Evolutionary conservation across 306 rosid genomes (phyloP), one percentile per base, ranked within the genome.

Genomic region (Quercus variabilis): DNA sequence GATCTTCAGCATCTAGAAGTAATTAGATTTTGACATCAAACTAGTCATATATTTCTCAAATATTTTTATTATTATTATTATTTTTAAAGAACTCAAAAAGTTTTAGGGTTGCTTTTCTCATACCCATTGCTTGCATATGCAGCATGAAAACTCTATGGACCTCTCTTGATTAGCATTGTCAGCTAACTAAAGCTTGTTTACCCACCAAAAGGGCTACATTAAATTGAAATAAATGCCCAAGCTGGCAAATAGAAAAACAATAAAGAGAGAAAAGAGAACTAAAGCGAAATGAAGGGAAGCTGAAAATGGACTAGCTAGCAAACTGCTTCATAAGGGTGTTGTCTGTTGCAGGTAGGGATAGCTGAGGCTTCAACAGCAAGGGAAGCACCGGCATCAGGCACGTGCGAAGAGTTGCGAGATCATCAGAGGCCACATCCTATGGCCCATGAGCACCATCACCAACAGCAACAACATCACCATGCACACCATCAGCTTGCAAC

Each of bases 301-400:
- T 25, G 80, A 79, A 46, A 85, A 49, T 63, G 77, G 90, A 79
- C 82, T n/a, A 49, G 74, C 68, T 72, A 58, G 72, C 85, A 72
- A 81, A 81, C 54, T 68, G 59, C 41, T 57, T 67, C 26, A 65
- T 19, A 58, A 46, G 35, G 35, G 26, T 43, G 25, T 60, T 79
- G 70, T 83, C 56, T 21, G 35, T 76, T 87, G 80, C 87, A 95
- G 99, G 97, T 88, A 84, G 96, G 96, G 77, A 86, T 91, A 59
- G 98, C 88, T 64, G 99, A 92, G 77, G 84, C 81, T 81, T 92
- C 92, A 23, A 86, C 85, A 18, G 84, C 75, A 82, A 88, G 93
- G 78, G 96, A 91, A 81, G 70, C 77, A 26, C 77, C 75, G 58
- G 87, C 80, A 78, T 70, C 90, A 70, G 88, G 79, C 21, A 85